phyloP scores from a whole-genome alignment of 306 rosid species.

The Hippophae gyantsensis region DNA sequence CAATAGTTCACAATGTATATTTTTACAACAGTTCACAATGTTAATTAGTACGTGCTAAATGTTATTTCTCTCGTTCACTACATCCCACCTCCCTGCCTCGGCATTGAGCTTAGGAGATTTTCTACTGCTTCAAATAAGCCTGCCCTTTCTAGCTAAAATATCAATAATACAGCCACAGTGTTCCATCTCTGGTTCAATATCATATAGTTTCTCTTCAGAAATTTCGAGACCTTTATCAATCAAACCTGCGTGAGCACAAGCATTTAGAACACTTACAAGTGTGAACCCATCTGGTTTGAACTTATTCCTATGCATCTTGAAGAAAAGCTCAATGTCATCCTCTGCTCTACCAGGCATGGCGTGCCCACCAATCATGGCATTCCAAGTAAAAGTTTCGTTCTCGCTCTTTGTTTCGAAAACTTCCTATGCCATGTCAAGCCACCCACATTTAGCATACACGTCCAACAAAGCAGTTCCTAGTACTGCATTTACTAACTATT shows the following conservation, averaged over 20 bases:
- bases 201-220: constrained; percentile 31
- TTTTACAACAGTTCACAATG: too few relatives aligned
- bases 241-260: constrained; percentile 53
- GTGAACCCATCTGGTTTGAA: constrained; percentile 39
- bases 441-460: constrained; percentile 53
- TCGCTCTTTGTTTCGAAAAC: constrained; percentile 38
- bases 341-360: constrained; percentile 46
- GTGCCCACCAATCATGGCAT: constrained; percentile 60
- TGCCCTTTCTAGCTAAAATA: constrained; percentile 40
- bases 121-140: constrained; percentile 42
- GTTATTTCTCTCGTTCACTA: too few relatives aligned
- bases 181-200: constrained; percentile 40
- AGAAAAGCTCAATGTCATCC: constrained; percentile 41
- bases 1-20: too few relatives aligned
- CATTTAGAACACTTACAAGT: constrained; percentile 34
- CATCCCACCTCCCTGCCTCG: not conserved
- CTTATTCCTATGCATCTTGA: constrained; percentile 34
- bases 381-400: constrained; percentile 48
- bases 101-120: constrained; percentile 39
- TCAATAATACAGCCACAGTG: constrained; percentile 54
- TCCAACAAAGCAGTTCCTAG: constrained; percentile 53
- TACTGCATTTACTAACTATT: constrained; percentile 11
- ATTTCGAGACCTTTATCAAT: constrained; percentile 33
- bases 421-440: constrained; percentile 52
- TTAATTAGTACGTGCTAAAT: too few relatives aligned